phyloP scores from a whole-genome alignment of 345 rosid species.

The Rubroshorea leprosula region DNA sequence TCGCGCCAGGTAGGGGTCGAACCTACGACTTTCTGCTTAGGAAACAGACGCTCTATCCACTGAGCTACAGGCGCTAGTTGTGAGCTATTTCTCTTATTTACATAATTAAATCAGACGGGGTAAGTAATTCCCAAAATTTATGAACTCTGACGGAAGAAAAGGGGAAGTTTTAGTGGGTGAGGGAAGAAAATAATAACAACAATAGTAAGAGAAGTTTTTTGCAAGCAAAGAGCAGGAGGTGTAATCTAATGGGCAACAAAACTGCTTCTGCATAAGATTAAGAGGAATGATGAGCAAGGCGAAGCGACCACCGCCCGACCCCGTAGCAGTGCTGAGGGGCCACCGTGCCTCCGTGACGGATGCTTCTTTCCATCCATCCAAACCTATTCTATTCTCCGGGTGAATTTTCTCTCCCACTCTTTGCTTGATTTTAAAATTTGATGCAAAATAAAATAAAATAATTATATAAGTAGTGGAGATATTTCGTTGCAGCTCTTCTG shows the following conservation, averaged over 20 bases:
- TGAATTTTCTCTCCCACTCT: constrained; percentile 11
- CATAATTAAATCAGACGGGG: no score
- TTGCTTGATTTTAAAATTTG: background rate
- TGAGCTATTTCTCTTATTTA: no score
- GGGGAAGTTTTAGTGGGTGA: no score
- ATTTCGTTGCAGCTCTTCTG: constrained; percentile 52
- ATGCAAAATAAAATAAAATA: no score
- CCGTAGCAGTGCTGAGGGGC: constrained; percentile 84
- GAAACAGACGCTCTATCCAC: constrained; percentile 99
- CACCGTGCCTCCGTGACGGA: constrained; percentile 88
- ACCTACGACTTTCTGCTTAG: constrained; percentile 98
- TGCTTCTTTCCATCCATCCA: constrained; percentile 68
- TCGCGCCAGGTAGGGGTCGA: constrained; percentile 93
- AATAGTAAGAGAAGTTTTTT: no score
- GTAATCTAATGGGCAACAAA: no score
- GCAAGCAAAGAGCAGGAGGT: no score
- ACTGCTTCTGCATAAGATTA: background rate
- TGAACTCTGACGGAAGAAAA: no score
- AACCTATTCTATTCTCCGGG: constrained; percentile 73
- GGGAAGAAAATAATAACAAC: no score
- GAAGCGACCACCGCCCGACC: constrained; percentile 76
- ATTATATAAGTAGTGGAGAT: background rate
- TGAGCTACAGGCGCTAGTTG: constrained; percentile 97
- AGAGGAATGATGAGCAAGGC: constrained; percentile 43
- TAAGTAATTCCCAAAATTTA: no score